Evolutionary conservation across 257 asterid species (phyloP).

Genomic region (Asclepias syriaca): DNA sequence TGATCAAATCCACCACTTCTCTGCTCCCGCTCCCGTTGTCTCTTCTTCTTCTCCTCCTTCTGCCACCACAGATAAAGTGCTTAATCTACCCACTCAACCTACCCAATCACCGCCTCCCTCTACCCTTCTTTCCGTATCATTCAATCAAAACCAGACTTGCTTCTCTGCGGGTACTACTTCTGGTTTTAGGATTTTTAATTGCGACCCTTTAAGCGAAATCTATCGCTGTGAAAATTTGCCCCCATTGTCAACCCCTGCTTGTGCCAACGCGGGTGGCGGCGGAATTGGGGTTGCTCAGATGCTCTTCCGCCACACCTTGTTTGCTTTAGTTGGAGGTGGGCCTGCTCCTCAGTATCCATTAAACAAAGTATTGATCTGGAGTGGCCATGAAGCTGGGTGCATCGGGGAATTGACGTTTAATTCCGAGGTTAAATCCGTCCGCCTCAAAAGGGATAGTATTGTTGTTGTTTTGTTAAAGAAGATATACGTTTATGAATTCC

Average conservation of each 20-base stretch:
- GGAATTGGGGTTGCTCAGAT: conserved; percentile 80
- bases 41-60: not conserved
- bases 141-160: conserved; percentile 87
- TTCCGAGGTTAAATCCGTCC: conserved; percentile 83
- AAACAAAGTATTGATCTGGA: conserved; percentile 95
- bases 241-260: conserved; percentile 9
- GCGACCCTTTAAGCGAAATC: conserved; percentile 81
- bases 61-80: not conserved
- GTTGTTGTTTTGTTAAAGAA: conserved; percentile 70
- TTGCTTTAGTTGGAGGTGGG: conserved; percentile 81
- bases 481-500: conserved; percentile 72
- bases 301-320: conserved; percentile 81
- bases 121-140: not conserved
- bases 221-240: conserved; percentile 63
- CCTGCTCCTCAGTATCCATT: conserved; percentile 69
- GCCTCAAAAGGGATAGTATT: conserved; percentile 67
- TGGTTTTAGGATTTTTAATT: conserved; percentile 78
- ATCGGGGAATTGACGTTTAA: conserved; percentile 79
- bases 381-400: conserved; percentile 75
- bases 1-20: not conserved
- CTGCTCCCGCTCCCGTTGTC: not conserved
- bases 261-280: conserved; percentile 4
- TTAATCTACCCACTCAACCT: not conserved
- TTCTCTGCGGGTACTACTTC: conserved; percentile 73
- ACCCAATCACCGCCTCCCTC: not conserved